Evolutionary conservation across 768 basidiomycete species (phyloP).

Genomic region (Daedalea quercina): DNA sequence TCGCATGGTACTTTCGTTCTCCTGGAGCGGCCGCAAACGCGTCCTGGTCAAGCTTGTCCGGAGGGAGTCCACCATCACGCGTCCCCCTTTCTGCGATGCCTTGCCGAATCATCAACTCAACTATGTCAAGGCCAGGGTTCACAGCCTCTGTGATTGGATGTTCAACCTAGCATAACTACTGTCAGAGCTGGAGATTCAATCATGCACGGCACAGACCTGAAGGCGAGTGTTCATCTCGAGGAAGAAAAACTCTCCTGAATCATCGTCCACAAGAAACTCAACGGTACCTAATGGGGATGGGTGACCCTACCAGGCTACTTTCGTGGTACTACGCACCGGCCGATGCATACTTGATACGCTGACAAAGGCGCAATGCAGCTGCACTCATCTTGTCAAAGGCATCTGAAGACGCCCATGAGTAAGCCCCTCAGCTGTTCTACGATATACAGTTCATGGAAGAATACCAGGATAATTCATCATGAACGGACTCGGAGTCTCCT

Average conservation of each 20-base stretch:
- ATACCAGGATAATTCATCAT: constrained; percentile 37
- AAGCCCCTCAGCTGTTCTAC: background rate
- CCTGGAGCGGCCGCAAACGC: constrained; percentile 23
- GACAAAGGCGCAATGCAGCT: constrained; percentile 46
- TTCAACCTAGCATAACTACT: constrained; percentile 40
- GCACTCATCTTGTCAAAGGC: constrained; percentile 40
- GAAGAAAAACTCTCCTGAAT: constrained; percentile 51
- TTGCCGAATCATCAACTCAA: constrained; percentile 59
- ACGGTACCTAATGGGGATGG: constrained; percentile 43
- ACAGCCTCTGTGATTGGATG: constrained; percentile 58
- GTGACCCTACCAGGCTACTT: background rate
- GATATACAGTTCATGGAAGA: too few species aligned
- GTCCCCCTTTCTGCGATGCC: constrained; percentile 33
- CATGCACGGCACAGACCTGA: constrained; percentile 29
- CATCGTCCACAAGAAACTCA: constrained; percentile 57
- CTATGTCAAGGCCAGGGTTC: constrained; percentile 51
- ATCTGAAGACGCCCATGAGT: constrained; percentile 23
- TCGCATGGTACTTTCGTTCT: constrained; percentile 27
- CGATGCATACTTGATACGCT: constrained; percentile 47
- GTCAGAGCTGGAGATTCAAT: background rate
- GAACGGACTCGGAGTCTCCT: constrained; percentile 63
- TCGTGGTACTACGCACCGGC: constrained; percentile 33
- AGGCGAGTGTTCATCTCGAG: constrained; percentile 70
- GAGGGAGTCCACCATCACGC: constrained; percentile 9
- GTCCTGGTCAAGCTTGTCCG: constrained; percentile 29